Evolutionary conservation across 805 yeast genomes (phyloP), one percentile per base, ranked within the genome.

Genomic region (Saccharomycopsis guyanensis): DNA sequence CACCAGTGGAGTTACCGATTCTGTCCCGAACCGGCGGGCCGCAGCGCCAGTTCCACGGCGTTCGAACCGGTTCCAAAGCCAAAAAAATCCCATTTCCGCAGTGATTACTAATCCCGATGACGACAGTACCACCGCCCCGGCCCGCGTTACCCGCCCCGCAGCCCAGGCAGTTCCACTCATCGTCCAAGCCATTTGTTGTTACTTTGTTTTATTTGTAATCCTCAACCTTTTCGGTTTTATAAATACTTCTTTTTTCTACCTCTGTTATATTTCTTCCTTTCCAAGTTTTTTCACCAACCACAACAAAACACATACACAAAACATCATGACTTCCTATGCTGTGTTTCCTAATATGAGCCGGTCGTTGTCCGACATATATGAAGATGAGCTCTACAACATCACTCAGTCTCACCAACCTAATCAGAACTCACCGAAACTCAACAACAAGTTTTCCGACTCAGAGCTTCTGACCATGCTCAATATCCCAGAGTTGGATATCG

Each of bases 301-400:
- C n/a, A n/a, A n/a, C n/a, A n/a, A n/a, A n/a, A n/a, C n/a, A n/a
- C n/a, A n/a, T n/a, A 8, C 40, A 38, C 24, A 24, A 38, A 39
- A 18, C 35, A 3, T 22, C 22, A 73, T 73, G 78, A 66, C 77
- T 19, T 73, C 78, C 13, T 58, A 69, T 45, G 72, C 75, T n/a
- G 54, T 44, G 19, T 66, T 72, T 49, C 81, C 80, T 22, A 60
- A 64, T 13, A 62, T 73, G 35, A 72, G 74, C 58, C 71, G 78
- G 54, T 67, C 81, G 18, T 58, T 75, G 45, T 73, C 78, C 15
- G 82, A 76, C 51, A 72, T 76, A 18, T 69, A 76, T 70, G 82
- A 77, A 51, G 82, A 78, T 46, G 83, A 77, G 50, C 61, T 77
- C 25, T 76, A 75, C 53, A 72, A 68, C 33, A 36, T 49, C 25